Evolutionary conservation across 2,329 filamentous ascomycete species (phyloP).

Genomic region (Microdochium trichocladiopsis): DNA sequence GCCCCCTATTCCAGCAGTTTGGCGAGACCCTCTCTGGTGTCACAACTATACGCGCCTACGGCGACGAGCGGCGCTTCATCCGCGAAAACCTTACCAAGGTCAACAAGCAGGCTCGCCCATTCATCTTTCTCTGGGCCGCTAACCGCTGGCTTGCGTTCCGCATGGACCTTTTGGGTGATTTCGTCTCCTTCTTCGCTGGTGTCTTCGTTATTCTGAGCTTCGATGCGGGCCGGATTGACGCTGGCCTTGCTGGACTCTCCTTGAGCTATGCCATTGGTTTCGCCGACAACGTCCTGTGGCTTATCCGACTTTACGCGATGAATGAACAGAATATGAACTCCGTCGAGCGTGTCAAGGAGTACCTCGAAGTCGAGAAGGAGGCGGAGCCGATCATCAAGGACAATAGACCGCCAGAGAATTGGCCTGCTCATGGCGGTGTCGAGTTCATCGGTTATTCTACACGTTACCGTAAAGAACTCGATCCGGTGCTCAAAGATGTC

Average conservation of each 20-base stretch:
- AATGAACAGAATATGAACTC: conserved; percentile 99
- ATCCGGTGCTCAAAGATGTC: conserved; percentile 76
- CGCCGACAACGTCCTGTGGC: conserved; percentile 94
- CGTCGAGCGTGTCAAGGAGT: conserved; percentile 95
- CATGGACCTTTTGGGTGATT: conserved; percentile 81
- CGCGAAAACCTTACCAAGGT: conserved; percentile 83
- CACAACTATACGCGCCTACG: conserved; percentile 94
- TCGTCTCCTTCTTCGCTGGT: conserved; percentile 90
- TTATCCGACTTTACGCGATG: conserved; percentile 85
- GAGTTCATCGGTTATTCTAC: conserved; percentile 88
- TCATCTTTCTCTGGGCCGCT: conserved; percentile 93
- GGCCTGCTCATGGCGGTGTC: conserved; percentile 80
- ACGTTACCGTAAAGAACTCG: conserved; percentile 79
- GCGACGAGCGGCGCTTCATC: conserved; percentile 88
- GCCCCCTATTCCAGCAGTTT: conserved; percentile 95
- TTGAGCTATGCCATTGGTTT: conserved; percentile 95
- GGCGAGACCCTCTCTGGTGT: conserved; percentile 92
- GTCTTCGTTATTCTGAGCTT: conserved; percentile 83
- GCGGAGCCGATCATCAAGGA: conserved; percentile 71
- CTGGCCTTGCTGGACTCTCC: conserved; percentile 87
- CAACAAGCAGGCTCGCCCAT: conserved; percentile 86
- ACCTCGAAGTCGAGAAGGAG: conserved; percentile 93
- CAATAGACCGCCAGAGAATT: conserved; percentile 68
- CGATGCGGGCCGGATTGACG: conserved; percentile 62
- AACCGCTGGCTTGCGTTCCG: conserved; percentile 96